Conservation (phyloP, 2,329 filamentous ascomycete species). For the Alternaria sp. region DNA sequence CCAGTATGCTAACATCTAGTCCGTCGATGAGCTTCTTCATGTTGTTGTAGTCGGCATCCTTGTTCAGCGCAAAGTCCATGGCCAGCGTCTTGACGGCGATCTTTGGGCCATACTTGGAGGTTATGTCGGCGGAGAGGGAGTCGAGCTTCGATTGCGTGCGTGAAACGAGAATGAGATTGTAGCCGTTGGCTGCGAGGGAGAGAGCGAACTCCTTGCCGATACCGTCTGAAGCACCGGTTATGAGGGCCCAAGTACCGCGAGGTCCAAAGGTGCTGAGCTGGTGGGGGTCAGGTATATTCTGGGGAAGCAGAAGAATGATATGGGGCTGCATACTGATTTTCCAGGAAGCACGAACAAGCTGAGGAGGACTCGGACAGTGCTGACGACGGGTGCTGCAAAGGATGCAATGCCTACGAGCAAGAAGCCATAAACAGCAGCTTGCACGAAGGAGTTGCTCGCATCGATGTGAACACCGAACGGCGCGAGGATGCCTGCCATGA, state of each 20-base stretch:
- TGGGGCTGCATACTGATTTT: slow-evolving; percentile 51
- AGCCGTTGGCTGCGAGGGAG: slow-evolving; percentile 88
- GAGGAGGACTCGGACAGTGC: slow-evolving; percentile 58
- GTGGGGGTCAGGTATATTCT: slow-evolving; percentile 16
- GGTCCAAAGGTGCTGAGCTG: slow-evolving; percentile 87
- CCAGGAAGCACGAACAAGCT: slow-evolving; percentile 61
- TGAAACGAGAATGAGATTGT: slow-evolving; percentile 93
- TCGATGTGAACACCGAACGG: slow-evolving; percentile 47
- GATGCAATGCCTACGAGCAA: slow-evolving; percentile 44
- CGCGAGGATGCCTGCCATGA: slow-evolving; percentile 32
- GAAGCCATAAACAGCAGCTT: slow-evolving; percentile 40
- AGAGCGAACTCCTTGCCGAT: slow-evolving; percentile 95
- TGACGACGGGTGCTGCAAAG: slow-evolving; percentile 52
- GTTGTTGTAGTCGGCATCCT: slow-evolving; percentile 79
- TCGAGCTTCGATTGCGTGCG: slow-evolving; percentile 94
- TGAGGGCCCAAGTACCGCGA: slow-evolving; percentile 90
- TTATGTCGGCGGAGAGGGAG: slow-evolving; percentile 76
- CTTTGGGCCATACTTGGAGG: slow-evolving; percentile 68
- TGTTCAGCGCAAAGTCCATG: slow-evolving; percentile 89
- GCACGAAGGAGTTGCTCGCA: slow-evolving; percentile 38
- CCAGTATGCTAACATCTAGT: slow-evolving; percentile 82
- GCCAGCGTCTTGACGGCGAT: slow-evolving; percentile 79
- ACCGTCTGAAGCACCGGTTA: slow-evolving; percentile 95
- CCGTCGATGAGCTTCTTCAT: slow-evolving; percentile 73
- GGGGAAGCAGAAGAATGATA: slow-evolving; percentile 7